Base-by-base conservation (phyloP, 495 filamentous ascomycete genomes). In the Amniculicola lignicola region DNA sequence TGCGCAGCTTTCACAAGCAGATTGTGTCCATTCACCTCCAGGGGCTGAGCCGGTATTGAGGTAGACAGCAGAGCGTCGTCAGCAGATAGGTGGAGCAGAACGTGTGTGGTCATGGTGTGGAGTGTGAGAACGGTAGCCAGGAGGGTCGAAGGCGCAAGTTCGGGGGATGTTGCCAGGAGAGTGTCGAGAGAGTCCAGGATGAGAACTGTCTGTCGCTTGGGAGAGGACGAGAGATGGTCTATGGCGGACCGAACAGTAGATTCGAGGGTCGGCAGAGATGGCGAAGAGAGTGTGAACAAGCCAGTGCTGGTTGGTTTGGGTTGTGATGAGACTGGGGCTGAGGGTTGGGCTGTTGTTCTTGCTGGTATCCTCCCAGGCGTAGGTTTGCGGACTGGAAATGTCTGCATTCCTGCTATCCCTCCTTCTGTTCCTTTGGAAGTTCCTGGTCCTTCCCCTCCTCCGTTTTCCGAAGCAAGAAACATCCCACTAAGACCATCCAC, bases 1-100 rank as follows among this genome's bases (percentile, higher is more conserved):
- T 96, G 89, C n/a, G 85, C 87, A 62, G 88, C 59, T 2, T 77
- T 78, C 51, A 88, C 69, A 35, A 84, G 74, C 43, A 95, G 82
- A 25, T 82, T 77, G 7, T 87, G 78, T 68, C 90, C 85, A 44
- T 84, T 77, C 31, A 76, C 74, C 63, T 89, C 86, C 27, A 93
- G 67, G 2, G 82, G 76, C n/a, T 88, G 38, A 7, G 29, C 29
- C 28, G 48, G 54, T 16, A 15, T 25, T 12, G 48, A 38, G 5
- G 36, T 50, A 0, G 80, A 74, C 35, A 94, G 73, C 28, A 95
- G 72, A 14, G 69, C 63, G 0, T 40, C 36, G 48, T 73, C 71
- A 27, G 86, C 83, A 44, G 81, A 75, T n/a, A 87, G 50, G 2
- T 85, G 81, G 33, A 93, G 33, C 16, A 95, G 70, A 3, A 77